These are phyloP conservation scores for Malus orientalis DNA, from an alignment of 306 rosid genomes.

Conservation along the genomic window DNA sequence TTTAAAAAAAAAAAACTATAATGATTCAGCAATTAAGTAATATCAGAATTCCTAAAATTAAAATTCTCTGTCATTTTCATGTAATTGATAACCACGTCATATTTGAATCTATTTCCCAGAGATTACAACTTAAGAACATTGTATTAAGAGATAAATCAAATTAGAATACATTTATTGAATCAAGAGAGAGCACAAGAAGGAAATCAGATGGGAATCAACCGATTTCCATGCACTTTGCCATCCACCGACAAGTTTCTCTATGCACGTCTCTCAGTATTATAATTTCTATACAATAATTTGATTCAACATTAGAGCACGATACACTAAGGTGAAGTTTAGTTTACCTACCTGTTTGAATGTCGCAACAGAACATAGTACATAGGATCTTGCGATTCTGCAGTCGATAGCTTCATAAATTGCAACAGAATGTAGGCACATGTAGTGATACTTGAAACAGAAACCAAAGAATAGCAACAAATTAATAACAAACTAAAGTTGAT, in stretches of 20 bases:
- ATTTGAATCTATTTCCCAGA: neutral
- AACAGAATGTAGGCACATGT: slow-evolving; percentile 55
- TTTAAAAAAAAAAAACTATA: neutral
- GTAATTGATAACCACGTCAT: neutral
- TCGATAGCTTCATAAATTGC: slow-evolving; percentile 64
- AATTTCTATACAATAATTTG: neutral
- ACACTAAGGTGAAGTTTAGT: neutral
- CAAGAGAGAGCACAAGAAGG: neutral
- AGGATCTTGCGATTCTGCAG: slow-evolving; percentile 62
- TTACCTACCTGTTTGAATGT: slow-evolving; percentile 51
- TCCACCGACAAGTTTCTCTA: neutral
- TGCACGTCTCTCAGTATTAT: neutral
- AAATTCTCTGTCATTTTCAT: neutral
- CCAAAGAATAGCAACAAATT: slow-evolving; percentile 8
- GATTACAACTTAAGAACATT: neutral
- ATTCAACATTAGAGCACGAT: neutral
- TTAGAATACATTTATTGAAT: neutral
- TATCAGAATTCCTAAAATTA: neutral
- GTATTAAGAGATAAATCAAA: neutral
- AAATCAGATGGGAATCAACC: too few relatives aligned
- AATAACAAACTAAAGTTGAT: neutral
- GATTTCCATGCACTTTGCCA: neutral
- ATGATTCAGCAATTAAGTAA: neutral
- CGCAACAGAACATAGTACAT: slow-evolving; percentile 54
- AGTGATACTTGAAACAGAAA: slow-evolving; percentile 42